Base-by-base conservation (phyloP, 805 yeast genomes). In the Saccharomycopsis fibuligera region DNA sequence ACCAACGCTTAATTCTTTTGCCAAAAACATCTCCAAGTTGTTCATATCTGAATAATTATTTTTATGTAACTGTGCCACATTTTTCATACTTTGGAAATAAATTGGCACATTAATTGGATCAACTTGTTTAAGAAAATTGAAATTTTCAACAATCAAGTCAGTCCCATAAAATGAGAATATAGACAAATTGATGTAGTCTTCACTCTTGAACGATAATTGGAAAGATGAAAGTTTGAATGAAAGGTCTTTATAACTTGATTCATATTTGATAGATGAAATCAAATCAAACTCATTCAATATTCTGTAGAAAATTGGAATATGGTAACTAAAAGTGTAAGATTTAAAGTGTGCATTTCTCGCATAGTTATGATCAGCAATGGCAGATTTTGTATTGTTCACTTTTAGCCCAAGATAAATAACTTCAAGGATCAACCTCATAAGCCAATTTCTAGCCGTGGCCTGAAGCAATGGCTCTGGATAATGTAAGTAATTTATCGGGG, bases 21-120 rank as follows among this genome's bases (percentile, higher is more conserved):
- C 65, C 8, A 76, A 72, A 39, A 58, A 67, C 23, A 65, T 57
- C 47, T 69, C 68, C 24, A 82, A 23, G 3, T 29, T 30, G 9
- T 21, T 10, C 14, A 14, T 45, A 5, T 38, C 38, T 10, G 24
- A 59, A 38, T 68, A 72, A 48, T 74, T 74, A 1, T 76, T 69
- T 5, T 68, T 64, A 48, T 78, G 69, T 0, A 64, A 56, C n/a
- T 73, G 70, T 0, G 83, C 74, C 35, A 83, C 66, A 35, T 64
- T 72, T 5, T 63, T 66, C 30, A 84, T 60, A 0, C 83, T 75
- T 59, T 84, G 89, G 55, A 78, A 73, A 55, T 81, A 82, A 30
- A 66, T 61, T 0, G 84, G 79, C 1, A 60, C 53, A 41, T 71
- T 66, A 0, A 54, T 59, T 0, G 75, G 71, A 59, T 83, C 86